A percentile compares a stretch with the other conserved stretches of the same genome.
Evolutionary conservation across 2,329 filamentous ascomycete species (phyloP).

Genomic region (Akanthomyces uredinophilus): DNA sequence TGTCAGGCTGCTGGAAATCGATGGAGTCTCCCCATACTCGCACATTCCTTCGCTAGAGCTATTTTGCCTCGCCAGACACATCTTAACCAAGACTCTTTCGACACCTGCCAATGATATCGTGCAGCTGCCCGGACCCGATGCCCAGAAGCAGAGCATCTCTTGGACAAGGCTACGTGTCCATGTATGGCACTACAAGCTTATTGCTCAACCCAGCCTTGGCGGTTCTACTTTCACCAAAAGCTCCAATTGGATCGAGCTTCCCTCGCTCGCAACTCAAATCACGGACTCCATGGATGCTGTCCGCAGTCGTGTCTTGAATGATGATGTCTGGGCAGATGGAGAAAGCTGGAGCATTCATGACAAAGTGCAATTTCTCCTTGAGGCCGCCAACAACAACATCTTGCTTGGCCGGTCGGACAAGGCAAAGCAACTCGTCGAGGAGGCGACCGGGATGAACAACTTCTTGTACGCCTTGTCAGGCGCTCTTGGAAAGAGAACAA

Average conservation of each 20-base stretch:
- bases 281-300: constrained; percentile 38
- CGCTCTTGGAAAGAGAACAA: constrained; percentile 77
- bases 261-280: constrained; percentile 48
- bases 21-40: constrained; percentile 82
- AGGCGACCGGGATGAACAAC: constrained; percentile 60
- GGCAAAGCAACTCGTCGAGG: constrained; percentile 64
- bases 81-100: constrained; percentile 33
- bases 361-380: constrained; percentile 69
- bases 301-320: constrained; percentile 32
- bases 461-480: constrained; percentile 83
- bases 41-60: constrained; percentile 80
- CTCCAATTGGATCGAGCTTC: constrained; percentile 55
- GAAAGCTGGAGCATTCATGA: constrained; percentile 41
- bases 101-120: constrained; percentile 22
- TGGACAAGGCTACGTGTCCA: constrained; percentile 69
- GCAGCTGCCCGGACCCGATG: constrained; percentile 24
- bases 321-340: constrained; percentile 33
- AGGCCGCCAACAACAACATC: constrained; percentile 77
- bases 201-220: constrained; percentile 52
- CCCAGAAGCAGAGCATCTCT: constrained; percentile 37
- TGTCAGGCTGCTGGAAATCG: constrained; percentile 65
- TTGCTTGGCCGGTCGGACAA: constrained; percentile 76
- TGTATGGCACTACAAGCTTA: constrained; percentile 61
- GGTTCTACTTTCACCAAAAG: constrained; percentile 52
- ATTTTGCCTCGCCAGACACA: constrained; percentile 63